These are phyloP conservation scores for Megacollybia marginata DNA, from an alignment of 768 basidiomycete species.

Conservation along the genomic window DNA sequence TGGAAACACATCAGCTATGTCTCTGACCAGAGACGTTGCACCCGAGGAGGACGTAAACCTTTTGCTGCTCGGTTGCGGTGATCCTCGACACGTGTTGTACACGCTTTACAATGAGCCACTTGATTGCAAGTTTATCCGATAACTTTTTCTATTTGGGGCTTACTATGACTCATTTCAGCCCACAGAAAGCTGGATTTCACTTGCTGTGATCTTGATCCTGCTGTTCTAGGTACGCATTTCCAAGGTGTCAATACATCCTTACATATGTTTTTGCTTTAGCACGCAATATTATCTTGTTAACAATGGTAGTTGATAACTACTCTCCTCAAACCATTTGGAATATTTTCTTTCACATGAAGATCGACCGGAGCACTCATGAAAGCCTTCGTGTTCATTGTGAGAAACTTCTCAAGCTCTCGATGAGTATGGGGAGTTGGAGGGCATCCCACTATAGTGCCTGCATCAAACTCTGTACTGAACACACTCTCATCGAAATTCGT, in stretches of 20 bases:
- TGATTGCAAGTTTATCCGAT: constrained; percentile 9
- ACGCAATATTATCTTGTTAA: constrained; percentile 28
- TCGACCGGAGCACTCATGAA: constrained; percentile 18
- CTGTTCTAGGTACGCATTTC: constrained; percentile 22
- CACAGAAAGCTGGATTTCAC: constrained; percentile 26
- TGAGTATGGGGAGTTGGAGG: constrained; percentile 18
- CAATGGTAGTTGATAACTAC: constrained; percentile 21
- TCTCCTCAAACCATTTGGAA: constrained; percentile 19
- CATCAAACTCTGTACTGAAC: constrained; percentile 19
- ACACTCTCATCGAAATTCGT: constrained; percentile 24
- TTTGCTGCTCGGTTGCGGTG: constrained; percentile 40
- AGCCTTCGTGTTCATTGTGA: constrained; percentile 19
- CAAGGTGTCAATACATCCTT: not conserved
- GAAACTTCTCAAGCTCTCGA: constrained; percentile 19
- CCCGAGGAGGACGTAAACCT: constrained; percentile 32
- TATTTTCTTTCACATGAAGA: constrained; percentile 28
- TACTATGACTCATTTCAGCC: not conserved
- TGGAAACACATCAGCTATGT: constrained; percentile 42
- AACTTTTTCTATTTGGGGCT: not conserved
- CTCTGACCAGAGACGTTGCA: constrained; percentile 31
- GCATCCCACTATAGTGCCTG: constrained; percentile 17
- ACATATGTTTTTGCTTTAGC: constrained; percentile 12
- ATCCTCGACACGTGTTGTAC: constrained; percentile 38
- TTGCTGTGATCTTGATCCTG: constrained; percentile 31
- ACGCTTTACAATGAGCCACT: constrained; percentile 24